Conservation (phyloP, 2,329 filamentous ascomycete genomes). For the Davidsoniella eucalypti region DNA sequence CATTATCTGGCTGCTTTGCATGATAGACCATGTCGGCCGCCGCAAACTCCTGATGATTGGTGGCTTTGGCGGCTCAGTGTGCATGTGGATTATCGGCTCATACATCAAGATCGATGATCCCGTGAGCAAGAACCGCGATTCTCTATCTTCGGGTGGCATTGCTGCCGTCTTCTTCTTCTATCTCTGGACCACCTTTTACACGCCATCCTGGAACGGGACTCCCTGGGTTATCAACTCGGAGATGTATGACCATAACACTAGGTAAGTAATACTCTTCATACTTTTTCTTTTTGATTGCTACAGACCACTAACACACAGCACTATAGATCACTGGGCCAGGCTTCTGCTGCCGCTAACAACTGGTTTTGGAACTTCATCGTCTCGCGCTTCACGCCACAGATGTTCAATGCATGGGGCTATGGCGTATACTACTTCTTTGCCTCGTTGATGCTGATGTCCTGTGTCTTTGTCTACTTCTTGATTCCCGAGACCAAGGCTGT, state of each 20-base stretch:
- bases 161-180: constrained; percentile 53
- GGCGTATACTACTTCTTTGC: constrained; percentile 52
- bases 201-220: constrained; percentile 53
- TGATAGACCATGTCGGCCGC: constrained; percentile 53
- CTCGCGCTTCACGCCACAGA: constrained; percentile 48
- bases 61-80: constrained; percentile 49
- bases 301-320: constrained; percentile 15
- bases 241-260: constrained; percentile 25
- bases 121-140: constrained; percentile 30
- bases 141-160: constrained; percentile 34
- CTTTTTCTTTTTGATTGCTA: constrained; percentile 38
- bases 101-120: constrained; percentile 28
- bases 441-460: constrained; percentile 39
- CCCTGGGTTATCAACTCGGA: constrained; percentile 58
- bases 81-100: constrained; percentile 46
- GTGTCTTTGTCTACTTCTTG: constrained; percentile 44
- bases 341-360: constrained; percentile 53
- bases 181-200: constrained; percentile 51
- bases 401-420: constrained; percentile 42
- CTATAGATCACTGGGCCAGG: constrained; percentile 18
- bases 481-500: constrained; percentile 51
- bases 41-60: constrained; percentile 54
- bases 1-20: constrained; percentile 30
- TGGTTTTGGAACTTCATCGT: constrained; percentile 62
- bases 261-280: constrained; percentile 30